Base-by-base conservation (phyloP, 768 basidiomycete genomes). In the Coprinopsis cinerea region DNA sequence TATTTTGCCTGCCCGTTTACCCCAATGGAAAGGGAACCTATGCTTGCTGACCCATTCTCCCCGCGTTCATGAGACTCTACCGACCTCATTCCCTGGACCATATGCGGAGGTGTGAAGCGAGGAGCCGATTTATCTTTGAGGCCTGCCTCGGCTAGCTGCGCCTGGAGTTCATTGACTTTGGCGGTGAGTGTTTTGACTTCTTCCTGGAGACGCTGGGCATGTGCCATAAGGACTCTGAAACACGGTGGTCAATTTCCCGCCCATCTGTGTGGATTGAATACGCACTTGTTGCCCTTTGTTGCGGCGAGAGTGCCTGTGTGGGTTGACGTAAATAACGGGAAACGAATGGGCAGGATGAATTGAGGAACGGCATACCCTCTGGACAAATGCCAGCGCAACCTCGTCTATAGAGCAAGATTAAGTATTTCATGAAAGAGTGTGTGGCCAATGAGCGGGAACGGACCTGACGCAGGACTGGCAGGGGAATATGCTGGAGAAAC, bases 281-380 rank as follows among this genome's bases (percentile, higher is more conserved):
- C 69, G 32, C 55, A 77, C 78, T 78, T 78, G 64, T 78, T 79
- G 51, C 78, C 76, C 56, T 78, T 79, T 39, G 76, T 79, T 22
- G 78, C 76, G 5, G 74, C 65, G 54, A 79, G 57, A 23, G 72
- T 76, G 26, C 76, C 78, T 65, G 43, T 3, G 18, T n/a, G 14
- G 30, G 30, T 9, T 43, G 9, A 23, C 41, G 20, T 35, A 22
- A 32, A 32, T 23, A 36, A 28, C 14, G 17, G 26, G 39, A 36
- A 43, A 39, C 27, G 9, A 10, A 25, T 14, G 32, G 17, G 28
- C 32, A 24, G 18, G 41, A 32, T 9, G 15, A 24, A 42, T 25
- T 30, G 28, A 10, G n/a, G n/a, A n/a, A n/a, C n/a, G 9, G 52
- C 63, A 28, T 44, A 75, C 77, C 74, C 45, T 77, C 71, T 4